These are phyloP conservation scores for Wickerhamomyces sp. DNA, from an alignment of 1,139 yeast genomes.

Conservation along the genomic window DNA sequence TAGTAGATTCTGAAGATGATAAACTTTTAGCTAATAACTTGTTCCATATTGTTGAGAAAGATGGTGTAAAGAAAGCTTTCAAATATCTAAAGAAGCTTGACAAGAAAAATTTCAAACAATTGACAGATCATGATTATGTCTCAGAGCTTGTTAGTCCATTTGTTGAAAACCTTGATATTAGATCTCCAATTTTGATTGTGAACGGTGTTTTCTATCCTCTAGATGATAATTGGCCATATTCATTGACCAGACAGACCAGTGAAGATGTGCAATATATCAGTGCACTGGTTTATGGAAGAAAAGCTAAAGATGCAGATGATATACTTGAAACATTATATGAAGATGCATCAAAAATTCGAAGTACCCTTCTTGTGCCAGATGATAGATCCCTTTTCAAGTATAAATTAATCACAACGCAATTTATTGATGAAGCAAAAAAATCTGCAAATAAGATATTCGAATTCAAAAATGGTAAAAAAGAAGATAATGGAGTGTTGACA, in stretches of 20 bases:
- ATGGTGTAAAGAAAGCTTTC: conserved; percentile 13
- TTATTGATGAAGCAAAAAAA: conserved; percentile 25
- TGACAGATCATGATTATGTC: conserved; percentile 22
- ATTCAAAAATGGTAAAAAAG: conserved; percentile 17
- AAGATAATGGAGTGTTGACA: conserved; percentile 25
- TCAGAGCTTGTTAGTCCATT: conserved; percentile 27
- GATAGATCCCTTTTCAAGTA: conserved; percentile 28
- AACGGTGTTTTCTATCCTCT: conserved; percentile 63
- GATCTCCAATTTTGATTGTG: conserved; percentile 51
- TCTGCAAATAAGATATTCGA: conserved; percentile 16
- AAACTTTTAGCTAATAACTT: conserved; percentile 14
- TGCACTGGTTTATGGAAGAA: conserved; percentile 25
- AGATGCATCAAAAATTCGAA: conserved; percentile 26
- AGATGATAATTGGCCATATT: conserved; percentile 38
- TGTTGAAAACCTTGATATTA: conserved; percentile 39
- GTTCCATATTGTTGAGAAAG: conserved; percentile 11
- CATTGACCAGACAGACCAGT: conserved; percentile 32
- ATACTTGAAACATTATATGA: conserved; percentile 16
- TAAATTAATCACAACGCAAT: conserved; percentile 30
- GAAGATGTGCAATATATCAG: conserved; percentile 29
- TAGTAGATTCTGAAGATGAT: conserved; percentile 27
- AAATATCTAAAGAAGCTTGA: conserved; percentile 9
- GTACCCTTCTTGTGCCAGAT: conserved; percentile 32
- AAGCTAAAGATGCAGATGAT: conserved; percentile 28
- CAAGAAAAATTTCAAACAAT: conserved; percentile 9